phyloP scores from a whole-genome alignment of 2,329 filamentous ascomycete species.

The Pseudopyricularia javanii region DNA sequence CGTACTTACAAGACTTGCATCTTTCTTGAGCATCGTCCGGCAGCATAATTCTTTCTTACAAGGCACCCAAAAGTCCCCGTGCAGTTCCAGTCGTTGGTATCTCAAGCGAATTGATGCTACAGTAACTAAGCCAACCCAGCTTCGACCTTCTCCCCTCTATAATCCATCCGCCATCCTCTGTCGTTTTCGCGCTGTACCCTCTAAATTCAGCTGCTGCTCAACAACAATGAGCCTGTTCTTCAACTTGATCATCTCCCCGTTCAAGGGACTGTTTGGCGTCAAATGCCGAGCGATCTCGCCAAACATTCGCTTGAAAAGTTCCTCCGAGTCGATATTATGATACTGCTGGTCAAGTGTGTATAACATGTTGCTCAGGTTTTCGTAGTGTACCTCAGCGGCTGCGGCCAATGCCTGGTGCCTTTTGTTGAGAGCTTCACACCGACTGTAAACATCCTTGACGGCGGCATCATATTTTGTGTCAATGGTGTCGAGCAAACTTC shows the following conservation, averaged over 20 bases:
- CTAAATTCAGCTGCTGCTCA: constrained; percentile 4
- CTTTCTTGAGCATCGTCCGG: too few species aligned
- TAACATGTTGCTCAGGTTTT: constrained; percentile 22
- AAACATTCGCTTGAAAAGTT: constrained; percentile 26
- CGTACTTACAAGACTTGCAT: too few species aligned
- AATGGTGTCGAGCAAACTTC: neutral
- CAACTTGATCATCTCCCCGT: neutral
- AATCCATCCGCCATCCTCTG: neutral
- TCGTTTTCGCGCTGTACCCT: neutral
- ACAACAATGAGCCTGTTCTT: neutral
- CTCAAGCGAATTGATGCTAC: too few species aligned
- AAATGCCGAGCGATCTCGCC: constrained; percentile 18
- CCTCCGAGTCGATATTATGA: constrained; percentile 32
- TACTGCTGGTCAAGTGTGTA: constrained; percentile 31
- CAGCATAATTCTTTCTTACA: too few species aligned
- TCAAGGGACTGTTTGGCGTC: constrained; percentile 9
- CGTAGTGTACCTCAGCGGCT: constrained; percentile 7
- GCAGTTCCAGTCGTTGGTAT: too few species aligned
- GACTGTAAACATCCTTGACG: neutral
- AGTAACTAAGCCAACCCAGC: neutral
- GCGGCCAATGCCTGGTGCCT: neutral
- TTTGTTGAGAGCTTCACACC: neutral
- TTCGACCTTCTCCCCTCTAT: neutral
- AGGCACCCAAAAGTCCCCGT: too few species aligned
- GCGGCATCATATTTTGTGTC: neutral